Percentiles rank a stretch among this genome's conserved stretches.
These are phyloP conservation scores for Favolaschia claudopus DNA, from an alignment of 768 basidiomycete species.

Conservation along the genomic window DNA sequence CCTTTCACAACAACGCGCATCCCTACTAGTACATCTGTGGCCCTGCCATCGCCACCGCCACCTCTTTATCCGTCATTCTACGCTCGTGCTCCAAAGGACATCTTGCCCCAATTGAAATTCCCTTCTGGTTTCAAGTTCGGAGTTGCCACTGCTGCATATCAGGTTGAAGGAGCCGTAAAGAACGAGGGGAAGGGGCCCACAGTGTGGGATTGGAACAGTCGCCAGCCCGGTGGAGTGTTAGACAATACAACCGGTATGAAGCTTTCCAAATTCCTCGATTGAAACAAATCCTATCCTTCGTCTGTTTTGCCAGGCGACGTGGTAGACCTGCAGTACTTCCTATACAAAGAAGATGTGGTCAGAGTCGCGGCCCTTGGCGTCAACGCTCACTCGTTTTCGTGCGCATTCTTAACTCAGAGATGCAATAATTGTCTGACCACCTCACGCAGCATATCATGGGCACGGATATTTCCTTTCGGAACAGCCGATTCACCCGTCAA, in stretches of 20 bases:
- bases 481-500: constrained; percentile 58
- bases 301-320: constrained; percentile 45
- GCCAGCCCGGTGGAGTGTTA: constrained; percentile 48
- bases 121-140: constrained; percentile 59
- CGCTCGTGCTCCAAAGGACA: constrained; percentile 49
- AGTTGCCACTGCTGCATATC: constrained; percentile 60
- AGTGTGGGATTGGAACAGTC: constrained; percentile 59
- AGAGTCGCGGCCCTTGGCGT: constrained; percentile 58
- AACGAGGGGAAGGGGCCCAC: constrained; percentile 57
- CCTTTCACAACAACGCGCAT: constrained; percentile 55
- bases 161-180: constrained; percentile 61
- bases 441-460: constrained; percentile 57
- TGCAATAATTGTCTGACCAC: background rate
- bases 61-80: constrained; percentile 56
- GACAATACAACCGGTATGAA: constrained; percentile 53
- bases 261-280: background rate
- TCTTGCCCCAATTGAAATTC: constrained; percentile 52
- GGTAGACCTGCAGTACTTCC: constrained; percentile 56
- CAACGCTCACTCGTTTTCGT: constrained; percentile 63
- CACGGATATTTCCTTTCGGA: constrained; percentile 58
- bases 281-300: background rate
- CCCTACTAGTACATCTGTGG: constrained; percentile 42
- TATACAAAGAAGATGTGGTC: constrained; percentile 60
- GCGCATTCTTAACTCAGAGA: constrained; percentile 16
- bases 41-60: constrained; percentile 52